Base-by-base conservation (phyloP, 768 basidiomycete genomes). In the Termitomyces bulborhizus region DNA sequence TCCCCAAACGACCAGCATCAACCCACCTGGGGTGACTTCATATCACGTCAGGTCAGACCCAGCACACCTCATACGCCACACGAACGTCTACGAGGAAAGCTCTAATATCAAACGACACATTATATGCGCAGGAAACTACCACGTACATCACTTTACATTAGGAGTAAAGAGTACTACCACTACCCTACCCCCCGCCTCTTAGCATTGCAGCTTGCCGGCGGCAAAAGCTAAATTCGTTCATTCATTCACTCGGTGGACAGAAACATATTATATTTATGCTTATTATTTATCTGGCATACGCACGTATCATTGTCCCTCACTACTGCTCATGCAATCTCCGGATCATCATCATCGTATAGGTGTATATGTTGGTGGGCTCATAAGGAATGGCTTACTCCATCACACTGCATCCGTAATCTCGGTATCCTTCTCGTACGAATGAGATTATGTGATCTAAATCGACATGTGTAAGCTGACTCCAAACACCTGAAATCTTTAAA, bases 371-470 rank as follows among this genome's bases (percentile, higher is more conserved):
- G 5, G 27, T 9, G 31, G 29, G 32, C 32, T 32, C 31, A 1
- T 32, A 31, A 31, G 12, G 13, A 13, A 11, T 11, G 26, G 51
- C 1, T 65, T 50, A 75, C 21, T 70, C 67, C 48, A 65, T 73
- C 1, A 74, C 63, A 54, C 74, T 70, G 56, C 83, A 86, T 2
- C 81, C 83, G 57, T 81, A 86, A 11, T 72, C 78, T 37, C 74
- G 69, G 63, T 79, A 79, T 2, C 86, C 86, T 66, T 88, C 86
- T 12, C 86, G 73, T n/a, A 74, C 77, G 60, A 84, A 82, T 1
- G 81, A 78, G 54, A 85, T 69, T 59, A 86, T 84, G 64, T 86
- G 83, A 60, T 85, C 84, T 85, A 53, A 1, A 40, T 13, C 39
- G 32, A 45, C 8, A 37, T 7, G 36, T 11, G 9, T 37, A 37